Percentiles rank a stretch among this genome's conserved stretches.
phyloP scores from a whole-genome alignment of 257 asterid species.

The Nicotiana obtusifolia region DNA sequence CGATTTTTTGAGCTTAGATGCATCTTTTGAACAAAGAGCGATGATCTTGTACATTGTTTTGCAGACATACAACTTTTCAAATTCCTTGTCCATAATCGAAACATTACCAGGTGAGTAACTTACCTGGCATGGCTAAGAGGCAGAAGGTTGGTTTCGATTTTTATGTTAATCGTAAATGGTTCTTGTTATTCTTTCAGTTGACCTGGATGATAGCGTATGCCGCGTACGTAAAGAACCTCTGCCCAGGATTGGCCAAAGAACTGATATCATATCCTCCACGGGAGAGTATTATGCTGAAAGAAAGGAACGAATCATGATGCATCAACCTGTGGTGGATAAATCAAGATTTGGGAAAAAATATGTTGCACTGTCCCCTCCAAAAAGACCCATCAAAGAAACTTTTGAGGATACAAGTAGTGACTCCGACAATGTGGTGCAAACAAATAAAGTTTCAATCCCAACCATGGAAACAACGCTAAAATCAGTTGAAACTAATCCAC shows the following conservation, averaged over 20 bases:
- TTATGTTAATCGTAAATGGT: background rate
- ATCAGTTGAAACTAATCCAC: slow-evolving; percentile 33
- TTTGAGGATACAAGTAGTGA: slow-evolving; percentile 45
- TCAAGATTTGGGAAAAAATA: slow-evolving; percentile 37
- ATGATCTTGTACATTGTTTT: slow-evolving; percentile 15
- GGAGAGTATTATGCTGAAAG: slow-evolving; percentile 33
- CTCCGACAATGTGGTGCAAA: slow-evolving; percentile 40
- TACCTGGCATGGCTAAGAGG: background rate
- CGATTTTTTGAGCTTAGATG: slow-evolving; percentile 10
- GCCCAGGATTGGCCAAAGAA: slow-evolving; percentile 23
- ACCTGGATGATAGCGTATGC: slow-evolving; percentile 36
- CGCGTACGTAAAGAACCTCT: slow-evolving; percentile 38
- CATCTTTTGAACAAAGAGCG: slow-evolving; percentile 13
- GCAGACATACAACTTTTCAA: slow-evolving; percentile 89
- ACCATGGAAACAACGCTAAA: slow-evolving; percentile 34
- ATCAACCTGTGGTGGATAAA: slow-evolving; percentile 33
- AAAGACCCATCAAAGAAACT: slow-evolving; percentile 39
- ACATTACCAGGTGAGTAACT: slow-evolving; percentile 67
- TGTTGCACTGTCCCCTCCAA: slow-evolving; percentile 42
- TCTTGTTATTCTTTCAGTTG: slow-evolving; percentile 36
- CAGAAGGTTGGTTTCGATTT: background rate
- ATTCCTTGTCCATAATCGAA: slow-evolving; percentile 75
- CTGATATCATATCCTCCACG: slow-evolving; percentile 35
- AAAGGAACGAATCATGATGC: slow-evolving; percentile 38
- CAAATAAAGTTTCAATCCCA: slow-evolving; percentile 26